A percentile compares a stretch with the other conserved stretches of the same genome.
phyloP scores from a whole-genome alignment of 106 monocot genomes.

The Hemerocallis citrina region DNA sequence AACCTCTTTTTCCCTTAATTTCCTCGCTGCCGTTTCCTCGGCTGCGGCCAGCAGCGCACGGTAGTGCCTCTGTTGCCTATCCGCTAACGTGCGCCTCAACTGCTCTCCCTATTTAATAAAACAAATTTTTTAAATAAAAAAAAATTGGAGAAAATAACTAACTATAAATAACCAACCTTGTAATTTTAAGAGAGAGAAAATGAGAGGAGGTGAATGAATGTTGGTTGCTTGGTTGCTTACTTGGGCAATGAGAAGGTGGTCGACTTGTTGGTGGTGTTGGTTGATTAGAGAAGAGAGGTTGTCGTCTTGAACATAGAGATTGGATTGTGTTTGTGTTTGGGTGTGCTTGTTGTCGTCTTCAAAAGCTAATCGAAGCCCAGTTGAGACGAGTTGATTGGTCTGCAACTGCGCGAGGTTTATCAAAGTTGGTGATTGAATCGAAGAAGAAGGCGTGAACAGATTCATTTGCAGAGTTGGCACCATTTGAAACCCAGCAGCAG shows the following conservation, averaged over 20 bases:
- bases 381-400: constrained; percentile 32
- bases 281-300: constrained; percentile 39
- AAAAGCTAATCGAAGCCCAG: constrained; percentile 56
- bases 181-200: not conserved
- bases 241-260: constrained; percentile 35
- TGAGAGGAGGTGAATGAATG: not conserved
- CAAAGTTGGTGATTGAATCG: constrained; percentile 2
- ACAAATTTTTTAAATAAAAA: not conserved
- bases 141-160: not conserved
- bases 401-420: constrained; percentile 7
- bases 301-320: constrained; percentile 14
- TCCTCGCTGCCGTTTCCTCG: constrained; percentile 31
- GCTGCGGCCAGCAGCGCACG: constrained; percentile 37
- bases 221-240: not conserved
- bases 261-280: constrained; percentile 39
- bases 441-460: not conserved
- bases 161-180: no score
- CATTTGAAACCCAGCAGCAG: constrained; percentile 1
- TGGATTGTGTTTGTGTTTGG: not conserved
- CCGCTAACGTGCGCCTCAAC: constrained; percentile 56
- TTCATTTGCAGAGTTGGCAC: constrained; percentile 7
- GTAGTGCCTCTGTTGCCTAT: constrained; percentile 37
- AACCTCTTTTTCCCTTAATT: constrained; percentile 53
- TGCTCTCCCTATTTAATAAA: constrained; percentile 51
- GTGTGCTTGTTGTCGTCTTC: constrained; percentile 12